A percentile compares a stretch with the other conserved stretches of the same genome.
phyloP scores from a whole-genome alignment of 2,329 filamentous ascomycete genomes.

The Aspergillus viridinutans region DNA sequence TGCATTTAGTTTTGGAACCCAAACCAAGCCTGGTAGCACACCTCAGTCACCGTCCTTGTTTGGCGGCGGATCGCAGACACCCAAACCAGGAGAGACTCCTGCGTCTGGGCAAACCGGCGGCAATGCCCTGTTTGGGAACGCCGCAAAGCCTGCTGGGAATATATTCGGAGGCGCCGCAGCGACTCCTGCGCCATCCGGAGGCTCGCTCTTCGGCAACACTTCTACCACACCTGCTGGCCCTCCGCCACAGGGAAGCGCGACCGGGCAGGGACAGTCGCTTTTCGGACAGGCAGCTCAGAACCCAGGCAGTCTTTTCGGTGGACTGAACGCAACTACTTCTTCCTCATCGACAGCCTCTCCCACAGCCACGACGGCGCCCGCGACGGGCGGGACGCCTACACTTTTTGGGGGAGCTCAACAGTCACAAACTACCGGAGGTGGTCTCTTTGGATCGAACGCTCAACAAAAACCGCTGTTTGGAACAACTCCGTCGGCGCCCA shows the following conservation, averaged over 20 bases:
- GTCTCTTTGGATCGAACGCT: slow-evolving; percentile 26
- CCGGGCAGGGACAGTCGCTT: slow-evolving; percentile 25
- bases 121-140: slow-evolving; percentile 32
- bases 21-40: slow-evolving; percentile 21
- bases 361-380: slow-evolving; percentile 13
- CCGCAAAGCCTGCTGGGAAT: slow-evolving; percentile 20
- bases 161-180: slow-evolving; percentile 35
- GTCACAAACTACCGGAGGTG: slow-evolving; percentile 26
- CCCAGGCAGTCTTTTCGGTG: slow-evolving; percentile 25
- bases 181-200: slow-evolving; percentile 36
- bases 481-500: slow-evolving; percentile 14
- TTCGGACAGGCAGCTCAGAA: slow-evolving; percentile 26
- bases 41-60: slow-evolving; percentile 26
- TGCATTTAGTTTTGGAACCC: slow-evolving; percentile 33
- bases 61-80: slow-evolving; percentile 30
- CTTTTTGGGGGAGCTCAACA: slow-evolving; percentile 17
- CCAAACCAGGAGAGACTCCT: slow-evolving; percentile 32
- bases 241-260: slow-evolving; percentile 35
- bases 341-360: slow-evolving; percentile 17
- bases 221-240: slow-evolving; percentile 51
- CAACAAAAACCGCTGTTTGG: slow-evolving; percentile 28
- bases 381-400: slow-evolving; percentile 21
- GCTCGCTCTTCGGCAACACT: slow-evolving; percentile 34
- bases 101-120: slow-evolving; percentile 28
- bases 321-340: slow-evolving; percentile 21